Evolutionary conservation across 2,329 filamentous ascomycete genomes (phyloP).

Genomic region (Aspergillus ochraceus): DNA sequence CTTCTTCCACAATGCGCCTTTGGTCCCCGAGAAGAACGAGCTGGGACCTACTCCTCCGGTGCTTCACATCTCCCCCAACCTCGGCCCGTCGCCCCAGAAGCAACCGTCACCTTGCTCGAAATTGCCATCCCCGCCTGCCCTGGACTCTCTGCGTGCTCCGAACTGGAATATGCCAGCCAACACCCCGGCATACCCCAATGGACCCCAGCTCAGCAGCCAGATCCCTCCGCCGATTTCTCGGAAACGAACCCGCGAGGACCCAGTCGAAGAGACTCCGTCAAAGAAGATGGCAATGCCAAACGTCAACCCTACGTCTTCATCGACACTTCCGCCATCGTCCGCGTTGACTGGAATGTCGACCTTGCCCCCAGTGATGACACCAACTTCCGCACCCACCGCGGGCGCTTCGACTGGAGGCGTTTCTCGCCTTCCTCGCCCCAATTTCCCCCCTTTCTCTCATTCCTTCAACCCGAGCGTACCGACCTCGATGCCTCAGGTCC

Average conservation of each 20-base stretch:
- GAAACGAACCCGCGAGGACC: slow-evolving; percentile 61
- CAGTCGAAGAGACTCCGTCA: slow-evolving; percentile 54
- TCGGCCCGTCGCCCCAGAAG: slow-evolving; percentile 32
- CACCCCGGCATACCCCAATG: slow-evolving; percentile 23
- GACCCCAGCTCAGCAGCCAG: slow-evolving; percentile 25
- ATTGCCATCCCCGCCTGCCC: slow-evolving; percentile 41
- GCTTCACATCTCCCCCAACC: slow-evolving; percentile 37
- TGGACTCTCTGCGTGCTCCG: slow-evolving; percentile 30
- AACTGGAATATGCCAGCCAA: slow-evolving; percentile 30
- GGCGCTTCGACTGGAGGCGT: slow-evolving; percentile 35
- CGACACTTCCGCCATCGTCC: slow-evolving; percentile 27
- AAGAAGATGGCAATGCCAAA: slow-evolving; percentile 49
- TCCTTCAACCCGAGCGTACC: slow-evolving; percentile 39
- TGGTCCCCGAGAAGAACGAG: slow-evolving; percentile 42
- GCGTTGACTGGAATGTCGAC: slow-evolving; percentile 28
- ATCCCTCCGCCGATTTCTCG: slow-evolving; percentile 37
- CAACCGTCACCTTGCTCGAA: slow-evolving; percentile 30
- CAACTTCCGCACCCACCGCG: slow-evolving; percentile 36
- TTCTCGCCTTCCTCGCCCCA: slow-evolving; percentile 67
- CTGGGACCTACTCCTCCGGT: slow-evolving; percentile 28
- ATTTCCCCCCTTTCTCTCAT: slow-evolving; percentile 64
- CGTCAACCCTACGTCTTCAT: slow-evolving; percentile 20
- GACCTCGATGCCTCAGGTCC: slow-evolving; percentile 55
- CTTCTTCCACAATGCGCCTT: slow-evolving; percentile 73
- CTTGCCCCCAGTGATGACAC: slow-evolving; percentile 35